Evolutionary conservation across 2,329 filamentous ascomycete species (phyloP).

Genomic region (Fusarium multiceps): DNA sequence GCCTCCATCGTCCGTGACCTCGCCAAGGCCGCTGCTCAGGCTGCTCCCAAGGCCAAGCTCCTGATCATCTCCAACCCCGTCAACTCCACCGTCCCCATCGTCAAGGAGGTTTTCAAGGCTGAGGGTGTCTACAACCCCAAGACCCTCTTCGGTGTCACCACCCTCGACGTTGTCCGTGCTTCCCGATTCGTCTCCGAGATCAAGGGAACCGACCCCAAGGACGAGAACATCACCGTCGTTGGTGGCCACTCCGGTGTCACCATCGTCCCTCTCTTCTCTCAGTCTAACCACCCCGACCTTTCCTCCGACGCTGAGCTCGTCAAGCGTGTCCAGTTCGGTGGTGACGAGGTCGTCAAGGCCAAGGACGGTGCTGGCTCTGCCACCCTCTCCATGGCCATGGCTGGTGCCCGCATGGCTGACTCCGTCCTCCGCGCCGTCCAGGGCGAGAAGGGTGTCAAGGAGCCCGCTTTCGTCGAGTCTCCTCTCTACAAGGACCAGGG

Average conservation of each 20-base stretch:
- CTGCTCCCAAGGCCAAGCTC: conserved; percentile 91
- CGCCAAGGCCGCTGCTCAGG: conserved; percentile 91
- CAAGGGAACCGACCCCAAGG: conserved; percentile 88
- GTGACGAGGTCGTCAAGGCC: conserved; percentile 98
- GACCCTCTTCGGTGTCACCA: conserved; percentile 99
- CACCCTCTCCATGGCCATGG: conserved; percentile 99
- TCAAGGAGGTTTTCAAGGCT: conserved; percentile 95
- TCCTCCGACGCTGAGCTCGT: conserved; percentile 82
- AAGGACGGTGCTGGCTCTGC: conserved; percentile 98
- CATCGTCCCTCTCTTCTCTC: conserved; percentile 97
- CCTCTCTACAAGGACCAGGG: conserved; percentile 99
- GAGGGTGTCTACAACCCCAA: conserved; percentile 98
- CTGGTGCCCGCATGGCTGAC: conserved; percentile 86
- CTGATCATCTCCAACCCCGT: conserved; percentile 99
- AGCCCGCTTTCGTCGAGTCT: conserved; percentile 97
- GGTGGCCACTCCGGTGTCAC: conserved; percentile 98
- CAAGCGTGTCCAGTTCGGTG: conserved; percentile 97
- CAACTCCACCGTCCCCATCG: conserved; percentile 99
- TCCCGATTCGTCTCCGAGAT: conserved; percentile 97
- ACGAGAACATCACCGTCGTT: conserved; percentile 95
- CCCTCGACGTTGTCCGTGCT: conserved; percentile 97
- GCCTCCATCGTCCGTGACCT: conserved; percentile 99
- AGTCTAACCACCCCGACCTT: conserved; percentile 88
- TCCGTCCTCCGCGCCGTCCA: conserved; percentile 91
- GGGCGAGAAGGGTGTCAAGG: conserved; percentile 93